phyloP scores from a whole-genome alignment of 805 yeast genomes.

The Teunomyces pallodes region DNA sequence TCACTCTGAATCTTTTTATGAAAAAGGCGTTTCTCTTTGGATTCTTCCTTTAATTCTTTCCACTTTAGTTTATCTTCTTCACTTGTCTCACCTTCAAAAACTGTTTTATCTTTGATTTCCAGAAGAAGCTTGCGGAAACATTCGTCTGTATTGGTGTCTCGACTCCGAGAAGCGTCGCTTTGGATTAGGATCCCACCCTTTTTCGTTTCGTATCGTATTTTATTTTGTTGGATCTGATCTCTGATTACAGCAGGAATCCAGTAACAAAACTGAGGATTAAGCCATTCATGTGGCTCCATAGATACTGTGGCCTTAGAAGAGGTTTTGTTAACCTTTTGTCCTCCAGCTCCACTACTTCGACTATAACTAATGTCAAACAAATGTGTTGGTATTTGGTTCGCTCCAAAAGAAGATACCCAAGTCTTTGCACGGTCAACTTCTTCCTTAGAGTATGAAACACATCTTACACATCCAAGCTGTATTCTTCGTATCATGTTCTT shows the following conservation, averaged over 20 bases:
- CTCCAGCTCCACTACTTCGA: constrained; percentile 82
- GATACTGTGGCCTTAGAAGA: constrained; percentile 65
- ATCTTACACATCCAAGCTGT: not conserved
- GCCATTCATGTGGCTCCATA: constrained; percentile 43
- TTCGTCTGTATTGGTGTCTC: constrained; percentile 53
- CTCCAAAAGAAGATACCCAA: constrained; percentile 41
- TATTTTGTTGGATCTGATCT: constrained; percentile 35
- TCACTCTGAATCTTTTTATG: constrained; percentile 38
- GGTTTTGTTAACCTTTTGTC: constrained; percentile 80
- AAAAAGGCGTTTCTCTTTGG: constrained; percentile 30
- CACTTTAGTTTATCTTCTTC: constrained; percentile 50
- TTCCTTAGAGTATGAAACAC: constrained; percentile 10
- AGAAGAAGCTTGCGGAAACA: constrained; percentile 60
- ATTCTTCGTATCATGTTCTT: not conserved
- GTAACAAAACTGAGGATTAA: constrained; percentile 30
- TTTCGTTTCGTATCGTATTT: constrained; percentile 55
- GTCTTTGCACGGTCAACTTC: constrained; percentile 32
- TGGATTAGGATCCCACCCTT: constrained; percentile 56
- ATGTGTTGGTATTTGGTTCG: constrained; percentile 40
- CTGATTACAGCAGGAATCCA: constrained; percentile 63
- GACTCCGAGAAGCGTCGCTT: constrained; percentile 56
- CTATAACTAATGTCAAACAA: constrained; percentile 47
- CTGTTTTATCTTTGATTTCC: constrained; percentile 48
- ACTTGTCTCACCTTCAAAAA: constrained; percentile 47
- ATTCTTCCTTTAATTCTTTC: constrained; percentile 36